A percentile compares a stretch with the other conserved stretches of the same genome.
phyloP scores from a whole-genome alignment of 371 early-diverging fungal genomes.

The Capniomyces stellatus region DNA sequence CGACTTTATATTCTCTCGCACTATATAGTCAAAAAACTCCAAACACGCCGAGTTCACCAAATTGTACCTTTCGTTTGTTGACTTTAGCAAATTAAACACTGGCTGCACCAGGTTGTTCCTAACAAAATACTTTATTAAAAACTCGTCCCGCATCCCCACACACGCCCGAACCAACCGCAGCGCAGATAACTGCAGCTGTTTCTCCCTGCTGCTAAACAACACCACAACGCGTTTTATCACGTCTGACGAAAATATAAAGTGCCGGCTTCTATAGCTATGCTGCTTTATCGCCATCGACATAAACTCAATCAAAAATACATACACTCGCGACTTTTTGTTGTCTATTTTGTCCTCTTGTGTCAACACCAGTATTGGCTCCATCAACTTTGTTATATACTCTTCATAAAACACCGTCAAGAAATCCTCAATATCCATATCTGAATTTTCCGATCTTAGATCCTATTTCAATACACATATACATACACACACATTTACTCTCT shows the following conservation, averaged over 20 bases:
- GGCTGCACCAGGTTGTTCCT: conserved; percentile 47
- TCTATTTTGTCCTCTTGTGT: too few species aligned
- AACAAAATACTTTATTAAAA: conserved; percentile 47
- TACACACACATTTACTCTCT: too few species aligned
- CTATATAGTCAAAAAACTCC: conserved; percentile 64
- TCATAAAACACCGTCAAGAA: conserved; percentile 61
- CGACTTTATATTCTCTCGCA: conserved; percentile 42
- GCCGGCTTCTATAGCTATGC: conserved; percentile 62
- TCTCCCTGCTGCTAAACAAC: conserved; percentile 44
- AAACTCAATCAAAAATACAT: conserved; percentile 49
- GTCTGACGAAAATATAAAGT: conserved; percentile 41
- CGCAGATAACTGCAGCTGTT: conserved; percentile 57
- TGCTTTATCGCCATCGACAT: conserved; percentile 43
- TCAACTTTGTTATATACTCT: conserved; percentile 29
- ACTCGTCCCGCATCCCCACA: conserved; percentile 55
- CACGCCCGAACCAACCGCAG: conserved; percentile 58
- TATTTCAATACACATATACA: too few species aligned
- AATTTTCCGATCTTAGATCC: too few species aligned
- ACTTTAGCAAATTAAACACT: conserved; percentile 39
- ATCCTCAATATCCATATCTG: too few species aligned
- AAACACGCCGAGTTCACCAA: conserved; percentile 72
- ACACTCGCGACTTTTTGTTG: conserved; percentile 26
- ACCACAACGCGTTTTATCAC: conserved; percentile 36
- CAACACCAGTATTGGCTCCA: too few species aligned
- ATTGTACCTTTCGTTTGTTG: conserved; percentile 50